Conservation (phyloP, 345 rosid species). For the Gossypium sturtianum region DNA sequence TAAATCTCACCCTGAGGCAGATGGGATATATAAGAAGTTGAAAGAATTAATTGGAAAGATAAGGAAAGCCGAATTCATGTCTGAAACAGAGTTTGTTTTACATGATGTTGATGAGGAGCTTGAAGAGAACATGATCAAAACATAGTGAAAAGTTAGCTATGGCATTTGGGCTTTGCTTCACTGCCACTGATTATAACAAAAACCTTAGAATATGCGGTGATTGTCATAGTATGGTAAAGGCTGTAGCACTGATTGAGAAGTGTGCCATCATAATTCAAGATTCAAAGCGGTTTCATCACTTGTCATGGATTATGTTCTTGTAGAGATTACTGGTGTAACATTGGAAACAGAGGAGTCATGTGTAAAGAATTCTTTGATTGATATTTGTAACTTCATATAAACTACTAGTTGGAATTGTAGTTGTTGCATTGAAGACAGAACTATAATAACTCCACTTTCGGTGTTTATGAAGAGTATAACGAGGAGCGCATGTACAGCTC, state of each 20-base stretch:
- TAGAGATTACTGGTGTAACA: constrained; percentile 44
- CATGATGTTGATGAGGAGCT: constrained; percentile 68
- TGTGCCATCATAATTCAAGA: constrained; percentile 55
- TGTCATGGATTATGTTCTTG: constrained; percentile 58
- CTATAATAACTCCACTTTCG: background rate
- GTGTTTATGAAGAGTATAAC: background rate
- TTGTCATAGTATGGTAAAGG: constrained; percentile 49
- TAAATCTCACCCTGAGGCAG: constrained; percentile 49
- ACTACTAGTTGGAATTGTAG: background rate
- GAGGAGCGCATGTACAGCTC: background rate
- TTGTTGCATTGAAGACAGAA: background rate
- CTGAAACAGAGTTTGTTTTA: constrained; percentile 58
- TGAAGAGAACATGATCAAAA: constrained; percentile 55
- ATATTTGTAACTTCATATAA: background rate
- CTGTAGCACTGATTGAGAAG: constrained; percentile 48
- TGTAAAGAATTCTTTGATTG: background rate
- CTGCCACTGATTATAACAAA: constrained; percentile 48
- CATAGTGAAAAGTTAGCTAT: constrained; percentile 77
- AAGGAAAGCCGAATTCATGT: constrained; percentile 31
- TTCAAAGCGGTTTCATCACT: constrained; percentile 76
- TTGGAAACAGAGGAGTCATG: background rate
- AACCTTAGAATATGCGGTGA: constrained; percentile 70
- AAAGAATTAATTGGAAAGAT: constrained; percentile 42
- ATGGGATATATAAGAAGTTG: constrained; percentile 44
- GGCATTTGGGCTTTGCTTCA: constrained; percentile 50